These are phyloP conservation scores for Colletotrichum brevisporum DNA, from an alignment of 2,329 filamentous ascomycete species.

Conservation along the genomic window DNA sequence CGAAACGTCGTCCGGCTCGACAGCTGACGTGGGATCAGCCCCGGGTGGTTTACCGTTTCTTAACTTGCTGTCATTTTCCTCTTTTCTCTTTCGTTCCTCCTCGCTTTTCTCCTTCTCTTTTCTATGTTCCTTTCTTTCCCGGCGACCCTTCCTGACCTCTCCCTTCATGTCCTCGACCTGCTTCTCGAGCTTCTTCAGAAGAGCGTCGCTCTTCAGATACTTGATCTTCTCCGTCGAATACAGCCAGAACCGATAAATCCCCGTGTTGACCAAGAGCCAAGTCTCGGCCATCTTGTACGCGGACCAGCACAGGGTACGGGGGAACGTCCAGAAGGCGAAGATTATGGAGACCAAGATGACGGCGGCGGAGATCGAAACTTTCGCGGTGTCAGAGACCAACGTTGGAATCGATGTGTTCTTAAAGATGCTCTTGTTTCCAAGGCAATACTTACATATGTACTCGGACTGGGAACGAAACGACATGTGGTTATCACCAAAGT, in stretches of 20 bases:
- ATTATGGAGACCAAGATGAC: slow-evolving; percentile 42
- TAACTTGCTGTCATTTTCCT: neutral
- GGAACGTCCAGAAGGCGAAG: slow-evolving; percentile 31
- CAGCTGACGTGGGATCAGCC: no score
- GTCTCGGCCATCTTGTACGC: slow-evolving; percentile 6
- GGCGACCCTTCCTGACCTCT: neutral
- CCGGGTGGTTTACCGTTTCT: neutral
- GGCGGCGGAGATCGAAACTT: slow-evolving; percentile 41
- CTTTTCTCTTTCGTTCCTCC: neutral
- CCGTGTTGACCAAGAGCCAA: neutral
- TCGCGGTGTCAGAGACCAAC: neutral
- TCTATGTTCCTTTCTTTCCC: neutral
- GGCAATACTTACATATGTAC: slow-evolving; percentile 45
- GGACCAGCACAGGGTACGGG: slow-evolving; percentile 9
- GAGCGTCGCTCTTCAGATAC: neutral
- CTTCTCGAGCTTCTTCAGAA: neutral
- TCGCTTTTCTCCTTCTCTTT: neutral
- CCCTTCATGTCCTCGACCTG: neutral
- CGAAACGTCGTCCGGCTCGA: no score
- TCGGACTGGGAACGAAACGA: slow-evolving; percentile 39
- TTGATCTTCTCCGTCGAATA: neutral
- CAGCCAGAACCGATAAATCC: neutral
- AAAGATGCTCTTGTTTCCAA: no score
- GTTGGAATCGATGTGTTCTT: no score
- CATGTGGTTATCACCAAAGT: slow-evolving; percentile 44